A percentile compares a stretch with the other conserved stretches of the same genome.
phyloP scores from a whole-genome alignment of 2,329 filamentous ascomycete genomes.

The Fusarium sublunatum region DNA sequence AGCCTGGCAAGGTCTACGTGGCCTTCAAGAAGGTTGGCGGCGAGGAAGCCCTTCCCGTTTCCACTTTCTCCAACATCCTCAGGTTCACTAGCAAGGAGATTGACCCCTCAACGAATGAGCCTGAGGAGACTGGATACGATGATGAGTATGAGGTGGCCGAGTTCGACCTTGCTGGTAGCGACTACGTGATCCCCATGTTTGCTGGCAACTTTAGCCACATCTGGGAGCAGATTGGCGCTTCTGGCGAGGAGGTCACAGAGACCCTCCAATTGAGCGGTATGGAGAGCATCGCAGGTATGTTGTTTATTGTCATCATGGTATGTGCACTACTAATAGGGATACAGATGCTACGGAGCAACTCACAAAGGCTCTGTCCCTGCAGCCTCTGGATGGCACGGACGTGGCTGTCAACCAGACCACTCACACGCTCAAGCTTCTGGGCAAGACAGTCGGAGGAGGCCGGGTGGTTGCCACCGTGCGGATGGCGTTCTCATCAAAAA shows the following conservation, averaged over 20 bases:
- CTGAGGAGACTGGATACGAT: constrained; percentile 92
- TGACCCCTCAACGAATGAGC: constrained; percentile 91
- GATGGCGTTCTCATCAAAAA: constrained; percentile 94
- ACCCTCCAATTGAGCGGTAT: constrained; percentile 88
- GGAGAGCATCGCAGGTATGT: constrained; percentile 91
- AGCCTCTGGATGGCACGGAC: constrained; percentile 94
- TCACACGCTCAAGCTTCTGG: constrained; percentile 94
- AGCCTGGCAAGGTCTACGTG: constrained; percentile 93
- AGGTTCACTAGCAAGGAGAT: constrained; percentile 99
- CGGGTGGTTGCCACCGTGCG: constrained; percentile 87
- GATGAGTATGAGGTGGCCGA: constrained; percentile 98
- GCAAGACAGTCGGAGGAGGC: constrained; percentile 92
- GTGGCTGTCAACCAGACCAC: constrained; percentile 88
- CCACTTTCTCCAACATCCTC: constrained; percentile 89
- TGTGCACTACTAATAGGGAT: constrained; percentile 39
- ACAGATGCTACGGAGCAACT: constrained; percentile 93
- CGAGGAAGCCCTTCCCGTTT: constrained; percentile 79
- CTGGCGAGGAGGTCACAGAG: constrained; percentile 89
- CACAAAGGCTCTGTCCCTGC: constrained; percentile 85
- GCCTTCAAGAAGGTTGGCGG: constrained; percentile 88
- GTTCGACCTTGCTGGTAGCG: constrained; percentile 88
- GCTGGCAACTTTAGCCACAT: constrained; percentile 95
- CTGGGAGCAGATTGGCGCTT: constrained; percentile 92
- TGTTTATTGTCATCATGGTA: neutral
- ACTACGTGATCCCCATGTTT: constrained; percentile 94